phyloP scores from a whole-genome alignment of 768 basidiomycete species.

The Floccularia luteovirens region DNA sequence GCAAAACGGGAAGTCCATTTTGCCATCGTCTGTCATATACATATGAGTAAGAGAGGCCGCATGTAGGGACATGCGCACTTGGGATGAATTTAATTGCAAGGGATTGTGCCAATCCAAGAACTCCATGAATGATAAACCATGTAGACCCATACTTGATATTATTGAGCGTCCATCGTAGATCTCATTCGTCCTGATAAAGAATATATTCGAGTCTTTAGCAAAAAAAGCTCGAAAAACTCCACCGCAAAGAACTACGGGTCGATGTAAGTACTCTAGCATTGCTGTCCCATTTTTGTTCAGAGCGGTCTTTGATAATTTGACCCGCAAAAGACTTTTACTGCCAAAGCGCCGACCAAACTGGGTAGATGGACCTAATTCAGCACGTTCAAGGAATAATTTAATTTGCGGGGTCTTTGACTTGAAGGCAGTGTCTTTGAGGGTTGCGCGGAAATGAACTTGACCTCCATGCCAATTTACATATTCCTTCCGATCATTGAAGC shows the following conservation, averaged over 20 bases:
- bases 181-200: conserved; percentile 51
- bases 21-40: conserved; percentile 37
- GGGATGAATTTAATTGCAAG: conserved; percentile 32
- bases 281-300: conserved; percentile 18
- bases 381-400: conserved; percentile 36
- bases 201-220: conserved; percentile 50
- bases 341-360: conserved; percentile 57
- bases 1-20: conserved; percentile 62
- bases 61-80: conserved; percentile 28
- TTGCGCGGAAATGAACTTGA: conserved; percentile 45
- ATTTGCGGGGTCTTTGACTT: conserved; percentile 16
- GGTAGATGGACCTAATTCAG: conserved; percentile 45
- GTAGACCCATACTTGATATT: conserved; percentile 9
- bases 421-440: conserved; percentile 16
- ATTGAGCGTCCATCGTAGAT: conserved; percentile 12
- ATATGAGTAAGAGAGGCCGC: background rate
- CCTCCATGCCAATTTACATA: conserved; percentile 52
- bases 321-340: conserved; percentile 46
- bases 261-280: conserved; percentile 33
- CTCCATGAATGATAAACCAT: conserved; percentile 28
- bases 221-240: conserved; percentile 53
- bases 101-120: conserved; percentile 55
- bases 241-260: conserved; percentile 46
- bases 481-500: conserved; percentile 24
- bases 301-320: conserved; percentile 32